Percentiles rank a stretch among this genome's conserved stretches.
These are phyloP conservation scores for Geosmithia putterillii DNA, from an alignment of 2,329 filamentous ascomycete species.

Conservation along the genomic window DNA sequence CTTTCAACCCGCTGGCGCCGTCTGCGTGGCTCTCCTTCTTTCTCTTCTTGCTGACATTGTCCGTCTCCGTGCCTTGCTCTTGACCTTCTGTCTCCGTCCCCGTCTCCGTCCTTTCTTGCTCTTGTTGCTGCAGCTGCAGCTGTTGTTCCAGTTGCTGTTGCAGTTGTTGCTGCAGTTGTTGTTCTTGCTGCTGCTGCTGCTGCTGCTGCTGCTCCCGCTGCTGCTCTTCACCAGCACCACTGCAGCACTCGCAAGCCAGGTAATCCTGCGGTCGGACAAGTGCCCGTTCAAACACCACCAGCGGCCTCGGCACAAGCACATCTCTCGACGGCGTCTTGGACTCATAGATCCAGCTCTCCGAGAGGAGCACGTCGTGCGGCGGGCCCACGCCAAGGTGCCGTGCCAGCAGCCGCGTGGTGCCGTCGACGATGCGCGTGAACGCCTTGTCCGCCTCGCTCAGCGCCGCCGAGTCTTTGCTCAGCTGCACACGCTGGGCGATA, in stretches of 20 bases:
- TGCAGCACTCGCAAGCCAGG: slow-evolving; percentile 60
- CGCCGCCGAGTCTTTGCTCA: slow-evolving; percentile 61
- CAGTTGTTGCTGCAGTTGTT: not conserved
- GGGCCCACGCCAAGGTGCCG: slow-evolving; percentile 10
- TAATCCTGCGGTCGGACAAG: slow-evolving; percentile 66
- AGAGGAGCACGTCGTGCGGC: slow-evolving; percentile 39
- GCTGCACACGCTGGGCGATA: slow-evolving; percentile 68
- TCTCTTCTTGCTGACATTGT: no score
- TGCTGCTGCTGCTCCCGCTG: slow-evolving; percentile 20
- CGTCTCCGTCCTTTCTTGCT: no score
- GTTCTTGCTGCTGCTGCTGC: not conserved
- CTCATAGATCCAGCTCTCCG: slow-evolving; percentile 69
- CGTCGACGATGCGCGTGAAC: slow-evolving; percentile 55
- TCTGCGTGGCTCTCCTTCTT: no score
- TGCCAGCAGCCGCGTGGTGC: slow-evolving; percentile 16
- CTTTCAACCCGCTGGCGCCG: slow-evolving; percentile 4
- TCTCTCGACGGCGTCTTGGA: slow-evolving; percentile 56
- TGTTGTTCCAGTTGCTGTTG: no score
- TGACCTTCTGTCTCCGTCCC: no score
- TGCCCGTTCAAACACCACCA: slow-evolving; percentile 57
- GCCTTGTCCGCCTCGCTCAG: slow-evolving; percentile 59
- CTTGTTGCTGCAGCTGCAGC: not conserved
- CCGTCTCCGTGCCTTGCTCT: no score
- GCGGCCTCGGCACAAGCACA: slow-evolving; percentile 64
- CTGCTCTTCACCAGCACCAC: slow-evolving; percentile 33